These are phyloP conservation scores for Cordia subcordata DNA, from an alignment of 257 asterid species.

Conservation along the genomic window DNA sequence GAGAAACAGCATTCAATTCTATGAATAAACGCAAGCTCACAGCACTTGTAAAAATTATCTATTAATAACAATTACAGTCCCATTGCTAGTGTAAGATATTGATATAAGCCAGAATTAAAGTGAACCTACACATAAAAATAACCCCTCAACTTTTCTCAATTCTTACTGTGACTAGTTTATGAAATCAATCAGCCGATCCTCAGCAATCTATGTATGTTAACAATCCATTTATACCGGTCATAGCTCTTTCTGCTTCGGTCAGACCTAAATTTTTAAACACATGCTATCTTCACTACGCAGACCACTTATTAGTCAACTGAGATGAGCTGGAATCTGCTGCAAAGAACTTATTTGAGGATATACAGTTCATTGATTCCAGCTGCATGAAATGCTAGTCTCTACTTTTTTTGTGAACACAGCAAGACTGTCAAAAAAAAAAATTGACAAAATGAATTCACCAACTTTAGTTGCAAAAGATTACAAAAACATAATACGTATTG, in stretches of 20 bases:
- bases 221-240: no score
- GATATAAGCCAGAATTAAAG: slow-evolving; percentile 8
- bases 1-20: no score
- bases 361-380: slow-evolving; percentile 18
- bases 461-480: neutral
- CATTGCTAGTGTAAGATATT: neutral
- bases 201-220: no score
- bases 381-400: neutral
- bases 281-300: slow-evolving; percentile 7
- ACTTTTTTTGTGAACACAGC: slow-evolving; percentile 4
- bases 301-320: slow-evolving; percentile 18
- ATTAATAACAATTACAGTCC: slow-evolving; percentile 18
- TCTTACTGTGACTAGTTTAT: slow-evolving; percentile 5
- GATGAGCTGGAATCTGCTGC: slow-evolving; percentile 22
- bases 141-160: slow-evolving; percentile 9
- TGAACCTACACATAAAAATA: neutral
- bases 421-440: neutral
- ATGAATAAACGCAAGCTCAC: no score
- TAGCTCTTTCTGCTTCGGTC: neutral
- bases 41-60: no score
- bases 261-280: slow-evolving; percentile 5
- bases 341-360: slow-evolving; percentile 12
- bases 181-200: neutral
- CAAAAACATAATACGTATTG: no score
- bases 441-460: neutral